Evolutionary conservation across 2,329 filamentous ascomycete species (phyloP), one percentile per base, ranked within the genome.

Genomic region (Alternaria brassicicola): DNA sequence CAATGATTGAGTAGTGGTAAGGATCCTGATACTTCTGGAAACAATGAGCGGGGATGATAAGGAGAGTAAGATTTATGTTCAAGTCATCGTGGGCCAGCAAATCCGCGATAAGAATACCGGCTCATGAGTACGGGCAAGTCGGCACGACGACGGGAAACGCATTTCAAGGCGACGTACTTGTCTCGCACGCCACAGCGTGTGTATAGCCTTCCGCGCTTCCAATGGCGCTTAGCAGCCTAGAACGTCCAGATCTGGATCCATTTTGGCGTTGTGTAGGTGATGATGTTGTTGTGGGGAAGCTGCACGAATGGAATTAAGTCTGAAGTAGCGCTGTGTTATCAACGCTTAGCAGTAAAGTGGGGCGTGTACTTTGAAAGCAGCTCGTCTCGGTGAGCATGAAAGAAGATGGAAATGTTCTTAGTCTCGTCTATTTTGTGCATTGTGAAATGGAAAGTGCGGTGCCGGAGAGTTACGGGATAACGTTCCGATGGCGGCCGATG

Each of bases 221-320:
- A 57, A 62, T 45, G 63, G 52, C 61, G 65, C 64, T 54, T 63
- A 62, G 47, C 58, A 63, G 46, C 45, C 50, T 36, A 42, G 51
- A 38, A 51, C 47, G 46, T 57, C 57, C 36, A 61, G 52, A 55
- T 64, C 62, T 55, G 61, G 64, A 60, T 68, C 67, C 65, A 69
- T 69, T 39, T 28, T 59, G 52, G 39, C 12, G 52, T 46, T 46
- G 38, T 55, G 35, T 31, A 26, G 23, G 12, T 35, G 43, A 35
- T 19, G 31, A 35, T 47, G 21, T 33, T 47, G 21, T 33, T 47
- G 43, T 47, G 19, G 30, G 30, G 30, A 47, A 31, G 43, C 43
- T 47, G 30, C 17, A 41, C 33, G 39, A 35, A 13, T 17, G 43
- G 38, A 36, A 48, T 13, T 30, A 26, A 12, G 17, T 33, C 12